Percentiles rank a stretch among this genome's conserved stretches.
Conservation (phyloP, 1,284 basidiomycete genomes). For the Trametes pubescens region DNA sequence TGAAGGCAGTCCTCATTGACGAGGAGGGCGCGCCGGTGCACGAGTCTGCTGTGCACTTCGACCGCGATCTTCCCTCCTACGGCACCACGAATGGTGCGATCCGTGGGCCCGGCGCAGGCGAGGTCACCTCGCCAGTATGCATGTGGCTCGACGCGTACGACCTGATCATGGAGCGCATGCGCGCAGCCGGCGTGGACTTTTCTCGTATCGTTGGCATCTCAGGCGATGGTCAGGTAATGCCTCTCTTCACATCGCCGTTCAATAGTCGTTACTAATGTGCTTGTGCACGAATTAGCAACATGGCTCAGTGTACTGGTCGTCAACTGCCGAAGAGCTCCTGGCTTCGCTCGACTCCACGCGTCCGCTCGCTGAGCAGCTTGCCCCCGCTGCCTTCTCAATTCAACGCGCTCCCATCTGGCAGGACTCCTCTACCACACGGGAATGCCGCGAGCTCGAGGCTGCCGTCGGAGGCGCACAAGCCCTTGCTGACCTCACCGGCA, state of each 20-base stretch:
- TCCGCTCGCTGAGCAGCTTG: slow-evolving; percentile 62
- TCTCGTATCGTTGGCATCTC: slow-evolving; percentile 69
- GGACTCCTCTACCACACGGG: slow-evolving; percentile 84
- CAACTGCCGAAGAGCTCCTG: slow-evolving; percentile 61
- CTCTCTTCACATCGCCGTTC: background rate
- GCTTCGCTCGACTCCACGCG: slow-evolving; percentile 59
- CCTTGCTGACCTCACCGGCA: slow-evolving; percentile 82
- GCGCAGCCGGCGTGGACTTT: slow-evolving; percentile 65
- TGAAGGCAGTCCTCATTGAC: slow-evolving; percentile 79
- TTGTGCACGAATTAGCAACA: slow-evolving; percentile 71
- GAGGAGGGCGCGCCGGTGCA: slow-evolving; percentile 68
- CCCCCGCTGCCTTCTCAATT: slow-evolving; percentile 74
- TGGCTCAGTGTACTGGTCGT: slow-evolving; percentile 89
- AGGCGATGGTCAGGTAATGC: slow-evolving; percentile 75
- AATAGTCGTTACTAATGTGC: background rate
- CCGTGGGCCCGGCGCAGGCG: slow-evolving; percentile 68
- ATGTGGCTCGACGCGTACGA: slow-evolving; percentile 91
- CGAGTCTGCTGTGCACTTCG: slow-evolving; percentile 83
- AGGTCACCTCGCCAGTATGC: slow-evolving; percentile 82
- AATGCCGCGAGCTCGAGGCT: slow-evolving; percentile 76
- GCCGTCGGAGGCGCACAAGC: slow-evolving; percentile 73
- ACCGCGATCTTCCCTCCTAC: slow-evolving; percentile 79
- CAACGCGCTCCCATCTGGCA: slow-evolving; percentile 89
- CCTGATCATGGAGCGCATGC: slow-evolving; percentile 76
- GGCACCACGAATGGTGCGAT: slow-evolving; percentile 80